Conservation (phyloP, 164 flowering plant species). For the Malania oleifera region DNA sequence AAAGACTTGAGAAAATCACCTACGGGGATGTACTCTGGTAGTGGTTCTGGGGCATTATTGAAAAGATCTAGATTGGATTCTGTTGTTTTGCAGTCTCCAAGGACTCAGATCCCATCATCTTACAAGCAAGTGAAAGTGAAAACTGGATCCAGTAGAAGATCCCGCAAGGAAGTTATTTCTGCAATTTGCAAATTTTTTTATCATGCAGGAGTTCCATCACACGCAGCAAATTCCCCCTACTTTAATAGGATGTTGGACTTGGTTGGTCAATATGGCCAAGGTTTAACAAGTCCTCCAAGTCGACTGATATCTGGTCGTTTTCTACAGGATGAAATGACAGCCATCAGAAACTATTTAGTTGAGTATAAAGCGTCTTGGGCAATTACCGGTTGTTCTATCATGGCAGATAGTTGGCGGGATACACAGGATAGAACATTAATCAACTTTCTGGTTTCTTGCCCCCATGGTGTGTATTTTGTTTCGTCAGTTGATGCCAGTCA, state of each 20-base stretch:
- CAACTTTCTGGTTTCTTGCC: slow-evolving; percentile 66
- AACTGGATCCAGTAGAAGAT: slow-evolving; percentile 9
- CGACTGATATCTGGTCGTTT: slow-evolving; percentile 46
- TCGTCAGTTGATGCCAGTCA: slow-evolving; percentile 67
- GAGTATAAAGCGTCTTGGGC: slow-evolving; percentile 59
- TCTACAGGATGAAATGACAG: slow-evolving; percentile 57
- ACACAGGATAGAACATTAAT: slow-evolving; percentile 46
- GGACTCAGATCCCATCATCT: slow-evolving; percentile 9
- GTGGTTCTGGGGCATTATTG: slow-evolving; percentile 16
- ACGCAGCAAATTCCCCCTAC: slow-evolving; percentile 54
- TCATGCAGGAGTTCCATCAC: slow-evolving; percentile 36
- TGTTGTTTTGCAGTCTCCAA: slow-evolving; percentile 9
- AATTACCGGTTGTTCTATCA: slow-evolving; percentile 62
- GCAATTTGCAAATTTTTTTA: slow-evolving; percentile 29
- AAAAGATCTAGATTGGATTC: slow-evolving; percentile 28
- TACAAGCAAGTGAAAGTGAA: slow-evolving; percentile 13
- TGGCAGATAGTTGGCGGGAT: slow-evolving; percentile 82
- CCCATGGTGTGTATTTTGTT: slow-evolving; percentile 58
- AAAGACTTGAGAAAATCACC: slow-evolving; percentile 13
- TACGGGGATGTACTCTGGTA: slow-evolving; percentile 14
- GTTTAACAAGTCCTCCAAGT: slow-evolving; percentile 45
- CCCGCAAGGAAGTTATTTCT: slow-evolving; percentile 24
- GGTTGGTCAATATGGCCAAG: slow-evolving; percentile 68
- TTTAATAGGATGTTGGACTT: slow-evolving; percentile 74
- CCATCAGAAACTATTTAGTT: slow-evolving; percentile 41